Percentiles rank a stretch among this genome's conserved stretches.
Evolutionary conservation across 148 eudicot genomes (phyloP).

Genomic region (Oxyria digyna): DNA sequence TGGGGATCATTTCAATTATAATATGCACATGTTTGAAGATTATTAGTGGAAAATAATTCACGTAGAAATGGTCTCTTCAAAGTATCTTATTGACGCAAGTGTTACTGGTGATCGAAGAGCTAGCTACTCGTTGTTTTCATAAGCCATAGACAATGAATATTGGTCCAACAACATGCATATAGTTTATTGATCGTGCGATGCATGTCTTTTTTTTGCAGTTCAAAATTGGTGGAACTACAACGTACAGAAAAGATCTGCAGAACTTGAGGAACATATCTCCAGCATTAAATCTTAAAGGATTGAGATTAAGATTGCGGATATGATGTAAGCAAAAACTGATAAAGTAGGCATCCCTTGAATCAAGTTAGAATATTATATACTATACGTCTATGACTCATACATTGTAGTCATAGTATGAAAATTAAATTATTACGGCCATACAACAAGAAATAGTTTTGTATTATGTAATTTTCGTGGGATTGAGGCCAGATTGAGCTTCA

Average conservation of each 20-base stretch:
- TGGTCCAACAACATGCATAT: background rate
- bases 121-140: background rate
- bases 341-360: too few relatives aligned
- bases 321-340: too few relatives aligned
- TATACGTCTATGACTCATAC: too few relatives aligned
- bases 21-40: background rate
- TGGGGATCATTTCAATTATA: background rate
- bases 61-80: background rate
- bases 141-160: background rate
- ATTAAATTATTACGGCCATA: too few relatives aligned
- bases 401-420: too few relatives aligned
- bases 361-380: too few relatives aligned
- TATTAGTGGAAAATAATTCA: background rate
- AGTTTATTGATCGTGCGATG: conserved; percentile 2
- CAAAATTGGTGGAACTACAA: background rate
- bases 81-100: background rate
- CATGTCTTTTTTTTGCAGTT: background rate
- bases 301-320: too few relatives aligned
- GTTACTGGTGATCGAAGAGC: background rate
- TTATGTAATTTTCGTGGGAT: too few relatives aligned
- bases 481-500: too few relatives aligned
- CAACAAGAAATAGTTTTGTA: too few relatives aligned
- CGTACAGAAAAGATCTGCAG: background rate
- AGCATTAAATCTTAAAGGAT: background rate
- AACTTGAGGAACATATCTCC: background rate